A percentile compares a stretch with the other conserved stretches of the same genome.
These are phyloP conservation scores for Tetrahymena elliotti DNA, from an alignment of 73 alveolate genomes.

Conservation along the genomic window DNA sequence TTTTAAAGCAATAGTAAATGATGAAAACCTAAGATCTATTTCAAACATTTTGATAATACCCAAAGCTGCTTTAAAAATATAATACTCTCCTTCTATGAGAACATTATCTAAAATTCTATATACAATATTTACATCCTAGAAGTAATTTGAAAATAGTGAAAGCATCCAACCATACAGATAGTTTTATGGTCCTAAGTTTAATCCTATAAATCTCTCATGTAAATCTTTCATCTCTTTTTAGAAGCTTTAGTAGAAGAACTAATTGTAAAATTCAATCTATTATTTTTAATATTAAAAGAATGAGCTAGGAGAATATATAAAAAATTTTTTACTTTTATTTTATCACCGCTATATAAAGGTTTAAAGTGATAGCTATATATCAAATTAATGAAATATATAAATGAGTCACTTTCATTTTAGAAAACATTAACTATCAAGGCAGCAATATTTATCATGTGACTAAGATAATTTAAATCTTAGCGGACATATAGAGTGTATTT, in stretches of 20 bases:
- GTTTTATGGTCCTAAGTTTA: background rate
- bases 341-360: background rate
- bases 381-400: background rate
- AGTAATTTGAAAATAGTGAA: background rate
- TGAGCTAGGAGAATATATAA: background rate
- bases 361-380: background rate
- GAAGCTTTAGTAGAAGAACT: background rate
- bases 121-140: background rate
- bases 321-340: background rate
- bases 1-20: background rate
- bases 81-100: background rate
- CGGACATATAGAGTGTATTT: background rate
- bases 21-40: background rate
- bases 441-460: background rate
- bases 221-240: background rate
- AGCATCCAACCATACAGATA: background rate
- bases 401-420: background rate
- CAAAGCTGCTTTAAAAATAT: background rate
- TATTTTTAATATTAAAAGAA: background rate
- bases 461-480: background rate
- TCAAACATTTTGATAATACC: background rate
- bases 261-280: background rate
- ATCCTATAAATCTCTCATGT: background rate
- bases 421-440: background rate
- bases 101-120: background rate